Conservation (phyloP, 1,284 basidiomycete species). For the Fomitopsis betulina region DNA sequence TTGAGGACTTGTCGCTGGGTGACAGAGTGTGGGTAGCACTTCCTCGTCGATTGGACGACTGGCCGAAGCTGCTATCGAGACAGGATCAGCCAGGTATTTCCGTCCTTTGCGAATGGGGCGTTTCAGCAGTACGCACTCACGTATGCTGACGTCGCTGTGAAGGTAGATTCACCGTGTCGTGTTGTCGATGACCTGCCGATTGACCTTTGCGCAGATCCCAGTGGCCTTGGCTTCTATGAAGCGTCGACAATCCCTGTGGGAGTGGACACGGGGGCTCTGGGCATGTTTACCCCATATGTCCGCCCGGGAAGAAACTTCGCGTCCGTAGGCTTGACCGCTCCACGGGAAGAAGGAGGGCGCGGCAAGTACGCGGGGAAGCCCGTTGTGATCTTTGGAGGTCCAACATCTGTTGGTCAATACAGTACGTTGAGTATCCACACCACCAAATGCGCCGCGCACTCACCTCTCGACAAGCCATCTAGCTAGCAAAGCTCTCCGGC, state of each 20-base stretch:
- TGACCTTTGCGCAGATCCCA: conserved; percentile 1
- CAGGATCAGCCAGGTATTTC: conserved; percentile 39
- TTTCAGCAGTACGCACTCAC: conserved; percentile 49
- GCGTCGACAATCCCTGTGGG: conserved; percentile 9
- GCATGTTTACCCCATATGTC: not conserved
- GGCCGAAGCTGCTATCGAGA: conserved; percentile 1
- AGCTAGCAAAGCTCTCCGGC: no score
- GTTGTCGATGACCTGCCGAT: conserved; percentile 23
- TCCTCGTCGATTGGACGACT: no score
- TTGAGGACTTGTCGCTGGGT: conserved; percentile 7
- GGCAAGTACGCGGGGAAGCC: conserved; percentile 26
- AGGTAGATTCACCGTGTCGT: not conserved
- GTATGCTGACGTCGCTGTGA: conserved; percentile 30
- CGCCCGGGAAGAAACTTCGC: not conserved
- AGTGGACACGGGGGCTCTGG: conserved; percentile 6
- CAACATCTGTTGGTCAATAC: conserved; percentile 34
- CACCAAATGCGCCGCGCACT: not conserved
- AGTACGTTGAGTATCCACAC: not conserved
- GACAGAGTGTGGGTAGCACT: conserved; percentile 12
- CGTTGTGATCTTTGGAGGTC: conserved; percentile 33
- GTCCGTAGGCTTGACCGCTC: conserved; percentile 11
- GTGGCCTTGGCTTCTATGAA: not conserved
- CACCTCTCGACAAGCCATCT: not conserved
- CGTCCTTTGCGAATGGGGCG: conserved; percentile 32
- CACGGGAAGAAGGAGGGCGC: conserved; percentile 17